Conservation (phyloP, 2,329 filamentous ascomycete species). For the Fusarium chlamydosporum region DNA sequence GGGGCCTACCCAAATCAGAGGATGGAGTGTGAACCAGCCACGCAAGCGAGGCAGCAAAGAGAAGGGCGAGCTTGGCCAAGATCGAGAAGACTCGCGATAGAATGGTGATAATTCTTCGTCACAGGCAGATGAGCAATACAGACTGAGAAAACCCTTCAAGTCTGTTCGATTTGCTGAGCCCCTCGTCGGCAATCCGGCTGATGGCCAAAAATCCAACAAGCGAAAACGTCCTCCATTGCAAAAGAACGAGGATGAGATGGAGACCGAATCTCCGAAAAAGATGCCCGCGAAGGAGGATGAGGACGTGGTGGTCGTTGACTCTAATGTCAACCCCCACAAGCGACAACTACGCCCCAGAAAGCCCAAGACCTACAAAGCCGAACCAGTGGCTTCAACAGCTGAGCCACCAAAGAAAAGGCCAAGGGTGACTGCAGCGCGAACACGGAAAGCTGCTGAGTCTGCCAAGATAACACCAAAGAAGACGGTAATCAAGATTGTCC, state of each 20-base stretch:
- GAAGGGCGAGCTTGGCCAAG: constrained; percentile 54
- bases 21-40: constrained; percentile 66
- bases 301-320: constrained; percentile 6
- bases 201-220: constrained; percentile 33
- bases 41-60: constrained; percentile 57
- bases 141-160: constrained; percentile 35
- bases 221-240: constrained; percentile 12
- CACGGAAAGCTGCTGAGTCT: constrained; percentile 20
- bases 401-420: constrained; percentile 29
- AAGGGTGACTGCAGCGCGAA: constrained; percentile 20
- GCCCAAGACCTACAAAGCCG: constrained; percentile 24
- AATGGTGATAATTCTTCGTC: constrained; percentile 50
- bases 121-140: constrained; percentile 38
- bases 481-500: constrained; percentile 25
- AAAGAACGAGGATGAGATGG: not conserved
- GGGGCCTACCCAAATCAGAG: constrained; percentile 69
- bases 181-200: constrained; percentile 36
- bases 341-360: constrained; percentile 46
- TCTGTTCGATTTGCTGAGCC: constrained; percentile 49
- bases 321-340: constrained; percentile 36
- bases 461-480: constrained; percentile 10
- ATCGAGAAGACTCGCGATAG: constrained; percentile 59
- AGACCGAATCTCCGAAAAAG: not conserved
- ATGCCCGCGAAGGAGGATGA: constrained; percentile 11
- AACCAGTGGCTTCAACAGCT: constrained; percentile 17